phyloP scores from a whole-genome alignment of 352 stramenopile species.

The Globisporangium ultimum region DNA sequence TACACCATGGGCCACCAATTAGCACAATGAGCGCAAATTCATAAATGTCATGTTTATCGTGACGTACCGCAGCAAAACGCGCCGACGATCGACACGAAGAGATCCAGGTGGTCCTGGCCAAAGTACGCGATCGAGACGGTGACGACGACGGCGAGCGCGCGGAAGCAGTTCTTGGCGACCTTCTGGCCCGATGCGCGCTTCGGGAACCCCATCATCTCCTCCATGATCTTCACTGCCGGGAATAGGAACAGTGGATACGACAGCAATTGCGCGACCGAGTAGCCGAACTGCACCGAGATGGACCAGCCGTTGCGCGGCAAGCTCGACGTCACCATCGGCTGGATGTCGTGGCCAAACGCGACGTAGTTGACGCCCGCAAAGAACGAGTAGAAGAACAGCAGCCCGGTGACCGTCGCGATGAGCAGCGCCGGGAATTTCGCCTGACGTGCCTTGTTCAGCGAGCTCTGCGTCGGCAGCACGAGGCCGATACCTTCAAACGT shows the following conservation, averaged over 20 bases:
- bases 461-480: slow-evolving; percentile 68
- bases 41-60: slow-evolving; percentile 3
- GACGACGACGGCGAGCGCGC: slow-evolving; percentile 55
- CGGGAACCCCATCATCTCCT: slow-evolving; percentile 79
- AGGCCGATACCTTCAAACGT: slow-evolving; percentile 83
- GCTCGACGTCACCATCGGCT: slow-evolving; percentile 72
- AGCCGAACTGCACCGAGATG: slow-evolving; percentile 76
- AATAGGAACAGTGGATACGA: slow-evolving; percentile 83
- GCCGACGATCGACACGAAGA: slow-evolving; percentile 81
- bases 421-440: slow-evolving; percentile 62
- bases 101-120: slow-evolving; percentile 64
- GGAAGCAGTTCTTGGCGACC: slow-evolving; percentile 71
- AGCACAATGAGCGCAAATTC: not conserved
- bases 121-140: slow-evolving; percentile 75
- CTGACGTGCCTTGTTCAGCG: slow-evolving; percentile 58
- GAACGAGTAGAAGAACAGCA: slow-evolving; percentile 81
- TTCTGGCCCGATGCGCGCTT: slow-evolving; percentile 63
- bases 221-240: slow-evolving; percentile 79
- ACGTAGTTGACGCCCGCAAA: slow-evolving; percentile 82
- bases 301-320: slow-evolving; percentile 69
- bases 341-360: slow-evolving; percentile 57
- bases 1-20: no score
- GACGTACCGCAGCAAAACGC: slow-evolving; percentile 74
- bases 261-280: slow-evolving; percentile 68
- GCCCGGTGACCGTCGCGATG: slow-evolving; percentile 52